These are phyloP conservation scores for Monosporozyma servazzii DNA, from an alignment of 805 yeast species.

Conservation along the genomic window DNA sequence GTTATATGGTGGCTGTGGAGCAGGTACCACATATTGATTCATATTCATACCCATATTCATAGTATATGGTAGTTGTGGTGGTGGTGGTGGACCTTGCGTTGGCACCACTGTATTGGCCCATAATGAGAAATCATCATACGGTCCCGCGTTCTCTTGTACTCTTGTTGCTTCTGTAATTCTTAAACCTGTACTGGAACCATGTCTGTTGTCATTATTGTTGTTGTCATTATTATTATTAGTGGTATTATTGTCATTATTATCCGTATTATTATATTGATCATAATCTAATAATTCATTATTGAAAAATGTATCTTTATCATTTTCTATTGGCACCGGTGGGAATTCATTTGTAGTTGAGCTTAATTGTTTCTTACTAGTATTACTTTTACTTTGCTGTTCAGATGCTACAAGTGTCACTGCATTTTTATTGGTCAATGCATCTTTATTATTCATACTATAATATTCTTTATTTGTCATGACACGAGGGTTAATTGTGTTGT, in stretches of 20 bases:
- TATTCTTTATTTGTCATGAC: slow-evolving; percentile 21
- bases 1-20: neutral
- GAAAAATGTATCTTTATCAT: neutral
- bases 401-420: neutral
- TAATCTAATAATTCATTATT: neutral
- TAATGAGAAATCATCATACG: neutral
- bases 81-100: neutral
- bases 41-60: neutral
- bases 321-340: neutral
- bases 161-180: neutral
- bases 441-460: slow-evolving; percentile 7
- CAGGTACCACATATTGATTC: neutral
- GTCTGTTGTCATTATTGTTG: too few species aligned
- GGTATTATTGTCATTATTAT: neutral
- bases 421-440: neutral
- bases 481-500: slow-evolving; percentile 6
- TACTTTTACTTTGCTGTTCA: neutral
- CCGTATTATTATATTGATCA: neutral
- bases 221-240: too few species aligned
- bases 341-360: neutral
- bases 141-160: neutral
- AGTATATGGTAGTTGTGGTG: neutral
- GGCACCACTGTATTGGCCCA: neutral
- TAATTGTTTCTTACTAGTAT: neutral
- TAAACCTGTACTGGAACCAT: neutral